Base-by-base conservation (phyloP, 352 stramenopile species). In the Phytophthora macrochlamydospora region DNA sequence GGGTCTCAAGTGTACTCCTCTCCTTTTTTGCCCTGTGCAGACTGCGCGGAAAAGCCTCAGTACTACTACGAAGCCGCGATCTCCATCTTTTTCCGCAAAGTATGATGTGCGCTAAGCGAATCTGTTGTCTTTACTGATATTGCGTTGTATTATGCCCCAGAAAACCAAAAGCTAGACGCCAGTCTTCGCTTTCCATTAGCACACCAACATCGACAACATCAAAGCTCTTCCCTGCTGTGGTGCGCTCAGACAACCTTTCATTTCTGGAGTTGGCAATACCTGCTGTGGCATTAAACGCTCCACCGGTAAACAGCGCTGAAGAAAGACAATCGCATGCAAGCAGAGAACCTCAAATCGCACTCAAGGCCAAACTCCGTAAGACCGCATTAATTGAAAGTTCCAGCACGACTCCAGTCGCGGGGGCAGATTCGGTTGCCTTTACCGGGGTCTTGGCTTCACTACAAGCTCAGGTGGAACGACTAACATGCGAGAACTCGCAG, bases 401-500 rank as follows among this genome's bases (percentile, higher is more conserved):
- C 18, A 67, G 63, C 18, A 24, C 18, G 18, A 24, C 18, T 24
- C 18, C 18, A 24, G 18, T 24, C 18, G 18, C 18, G 18, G 18
- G 18, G 18, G 18, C 18, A 24, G 18, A 24, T 24, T 24, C 18
- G 18, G 18, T 24, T 30, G 58, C 56, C 9, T 46, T 74, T 31
- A 57, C 59, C 40, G 59, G 60, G 11, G 63, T 63, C 11, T 66
- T 79, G 28, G 56, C 56, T 3, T 71, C 56, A 12, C 38, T 77
- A 4, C 52, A 71, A 40, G 31, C 40, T 35, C 56, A 78, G 59
- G 33, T 73, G 40, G 58, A 70, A 29, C 33, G 61, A 18, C 18
- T 69, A 9, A 71, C 53, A 12, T 61, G 40, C 28, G 71, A 75
- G 46, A 78, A 81, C 14, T 33, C 65, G 1, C 35, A 64, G 14